Evolutionary conservation across 495 filamentous ascomycete species (phyloP), one percentile per base, ranked within the genome.

Genomic region (Cenococcum geophilum): DNA sequence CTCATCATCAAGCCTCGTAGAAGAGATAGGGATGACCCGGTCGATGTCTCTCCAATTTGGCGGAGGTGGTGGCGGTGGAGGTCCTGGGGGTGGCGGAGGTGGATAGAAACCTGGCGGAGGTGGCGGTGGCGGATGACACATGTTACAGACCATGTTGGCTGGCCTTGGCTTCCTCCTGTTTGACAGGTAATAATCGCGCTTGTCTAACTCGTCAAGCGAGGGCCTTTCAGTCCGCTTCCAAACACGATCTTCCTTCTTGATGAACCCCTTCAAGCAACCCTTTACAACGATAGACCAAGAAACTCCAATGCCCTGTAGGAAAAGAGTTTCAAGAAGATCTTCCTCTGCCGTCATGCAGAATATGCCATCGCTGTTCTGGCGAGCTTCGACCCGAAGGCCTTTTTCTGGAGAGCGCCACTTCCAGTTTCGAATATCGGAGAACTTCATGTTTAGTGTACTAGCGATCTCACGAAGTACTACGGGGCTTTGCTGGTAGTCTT

Each of bases 311-410:
- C 35, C 42, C 23, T 68, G 61, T 1, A 68, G 37, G 42, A 61
- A 64, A 9, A 68, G 48, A 52, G 59, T 52, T 11, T 68, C 59
- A 5, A 68, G 20, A 23, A 68, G 20, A 18, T 61, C 58, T 36
- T 68, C 65, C 11, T 64, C 65, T 0, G 57, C 52, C 1, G 23
- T 58, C 22, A 68, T 64, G 37, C 58, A 57, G 22, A 61, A 64
- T 36, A 53, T 54, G 1, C 61, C 61, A 12, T 68, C 58, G 2
- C 23, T 4, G 27, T 68, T 50, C 21, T 64, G 52, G 20, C 54
- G 61, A 16, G 61, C 57, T 35, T 58, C 56, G 45, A 68, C 57
- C 5, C 43, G 47, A 12, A 64, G 58, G 3, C 65, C 65, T 32
- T 65, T 57, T 8, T 59, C 59, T 21, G 55, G 14, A 47, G 55